Evolutionary conservation across 2,329 filamentous ascomycete species (phyloP).

Genomic region (Epichloe uncinata): DNA sequence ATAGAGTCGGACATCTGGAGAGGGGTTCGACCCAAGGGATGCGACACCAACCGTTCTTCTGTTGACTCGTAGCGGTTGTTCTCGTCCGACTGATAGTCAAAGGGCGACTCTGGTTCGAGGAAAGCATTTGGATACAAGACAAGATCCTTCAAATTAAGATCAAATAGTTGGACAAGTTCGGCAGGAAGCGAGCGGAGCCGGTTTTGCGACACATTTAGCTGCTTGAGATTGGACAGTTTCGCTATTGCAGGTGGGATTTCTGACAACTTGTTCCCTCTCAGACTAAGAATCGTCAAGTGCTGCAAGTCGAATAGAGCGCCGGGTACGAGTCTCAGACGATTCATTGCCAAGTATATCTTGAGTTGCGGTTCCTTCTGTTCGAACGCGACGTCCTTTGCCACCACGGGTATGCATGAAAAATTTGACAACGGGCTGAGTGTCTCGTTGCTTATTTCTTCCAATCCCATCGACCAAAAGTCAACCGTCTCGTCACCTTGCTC

Average conservation of each 20-base stretch:
- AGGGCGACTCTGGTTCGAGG: slow-evolving; percentile 23
- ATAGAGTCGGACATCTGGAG: slow-evolving; percentile 18
- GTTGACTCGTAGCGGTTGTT: background rate
- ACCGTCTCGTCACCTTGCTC: slow-evolving; percentile 46
- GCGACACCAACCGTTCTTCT: slow-evolving; percentile 13
- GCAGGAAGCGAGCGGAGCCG: slow-evolving; percentile 45
- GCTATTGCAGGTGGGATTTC: slow-evolving; percentile 48
- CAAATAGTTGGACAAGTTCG: slow-evolving; percentile 46
- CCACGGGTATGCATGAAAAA: slow-evolving; percentile 39
- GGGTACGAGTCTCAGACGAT: slow-evolving; percentile 43
- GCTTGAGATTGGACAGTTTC: slow-evolving; percentile 42
- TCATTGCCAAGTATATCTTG: slow-evolving; percentile 48
- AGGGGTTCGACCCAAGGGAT: slow-evolving; percentile 17
- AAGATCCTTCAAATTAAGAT: slow-evolving; percentile 36
- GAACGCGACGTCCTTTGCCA: slow-evolving; percentile 45
- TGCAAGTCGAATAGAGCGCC: slow-evolving; percentile 47
- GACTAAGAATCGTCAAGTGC: slow-evolving; percentile 49
- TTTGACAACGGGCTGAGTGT: slow-evolving; percentile 43
- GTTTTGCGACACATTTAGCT: slow-evolving; percentile 56
- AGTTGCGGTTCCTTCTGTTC: slow-evolving; percentile 44
- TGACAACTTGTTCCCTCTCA: slow-evolving; percentile 49
- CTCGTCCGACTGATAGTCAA: slow-evolving; percentile 2
- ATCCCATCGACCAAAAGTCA: slow-evolving; percentile 44
- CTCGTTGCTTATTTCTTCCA: slow-evolving; percentile 41
- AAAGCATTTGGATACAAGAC: slow-evolving; percentile 51